phyloP scores from a whole-genome alignment of 495 filamentous ascomycete species.

The Aspergillus campestris region DNA sequence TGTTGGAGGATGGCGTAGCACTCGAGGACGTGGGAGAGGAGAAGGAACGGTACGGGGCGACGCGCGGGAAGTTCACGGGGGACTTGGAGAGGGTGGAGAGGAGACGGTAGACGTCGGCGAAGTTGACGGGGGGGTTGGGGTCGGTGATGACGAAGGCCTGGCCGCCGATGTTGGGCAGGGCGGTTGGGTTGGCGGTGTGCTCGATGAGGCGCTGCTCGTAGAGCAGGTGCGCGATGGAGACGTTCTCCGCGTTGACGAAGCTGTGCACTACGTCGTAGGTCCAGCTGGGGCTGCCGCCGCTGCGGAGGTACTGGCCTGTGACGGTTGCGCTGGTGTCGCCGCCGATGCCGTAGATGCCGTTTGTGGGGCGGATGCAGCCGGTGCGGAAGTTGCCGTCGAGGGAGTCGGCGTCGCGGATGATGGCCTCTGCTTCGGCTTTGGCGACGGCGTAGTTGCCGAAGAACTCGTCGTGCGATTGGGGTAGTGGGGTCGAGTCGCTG shows the following conservation, averaged over 20 bases:
- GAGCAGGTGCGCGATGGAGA: slow-evolving; percentile 50
- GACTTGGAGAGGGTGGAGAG: slow-evolving; percentile 23
- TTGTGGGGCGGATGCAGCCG: slow-evolving; percentile 48
- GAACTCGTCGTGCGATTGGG: slow-evolving; percentile 38
- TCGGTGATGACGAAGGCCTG: slow-evolving; percentile 35
- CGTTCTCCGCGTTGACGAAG: slow-evolving; percentile 50
- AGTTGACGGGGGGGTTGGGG: slow-evolving; percentile 28
- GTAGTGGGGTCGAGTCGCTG: slow-evolving; percentile 36
- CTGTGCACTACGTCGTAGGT: slow-evolving; percentile 40
- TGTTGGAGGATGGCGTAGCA: slow-evolving; percentile 39
- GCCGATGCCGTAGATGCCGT: slow-evolving; percentile 51
- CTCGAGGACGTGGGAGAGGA: slow-evolving; percentile 42
- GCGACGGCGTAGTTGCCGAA: slow-evolving; percentile 49
- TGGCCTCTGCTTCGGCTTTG: slow-evolving; percentile 45
- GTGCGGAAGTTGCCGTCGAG: slow-evolving; percentile 39
- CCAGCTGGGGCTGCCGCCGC: slow-evolving; percentile 36
- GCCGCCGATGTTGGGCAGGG: slow-evolving; percentile 29
- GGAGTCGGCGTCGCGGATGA: slow-evolving; percentile 40
- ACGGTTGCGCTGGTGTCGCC: slow-evolving; percentile 39
- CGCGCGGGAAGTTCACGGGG: slow-evolving; percentile 20
- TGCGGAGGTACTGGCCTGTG: slow-evolving; percentile 28
- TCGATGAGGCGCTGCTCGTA: slow-evolving; percentile 47
- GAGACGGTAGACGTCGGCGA: slow-evolving; percentile 28
- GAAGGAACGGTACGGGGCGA: slow-evolving; percentile 24
- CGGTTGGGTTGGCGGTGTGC: slow-evolving; percentile 33